Evolutionary conservation across 805 yeast species (phyloP), one percentile per base, ranked within the genome.

Genomic region (Schwanniomyces vanrijiae): DNA sequence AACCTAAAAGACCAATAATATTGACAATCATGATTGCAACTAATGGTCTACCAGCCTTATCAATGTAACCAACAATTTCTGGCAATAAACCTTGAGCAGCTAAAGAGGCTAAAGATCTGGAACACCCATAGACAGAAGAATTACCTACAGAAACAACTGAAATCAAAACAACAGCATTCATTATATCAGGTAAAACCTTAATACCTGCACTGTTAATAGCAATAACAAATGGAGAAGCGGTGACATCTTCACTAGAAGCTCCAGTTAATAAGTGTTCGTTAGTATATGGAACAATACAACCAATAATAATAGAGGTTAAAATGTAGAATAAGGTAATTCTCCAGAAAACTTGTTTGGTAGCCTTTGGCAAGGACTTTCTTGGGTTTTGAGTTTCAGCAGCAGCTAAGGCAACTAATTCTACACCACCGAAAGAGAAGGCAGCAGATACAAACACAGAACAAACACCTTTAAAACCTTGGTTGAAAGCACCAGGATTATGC

Each of bases 71-170:
- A 50, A 71, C 67, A 37, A 59, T 48, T 22, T 54, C 51, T 14
- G 91, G 91, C 41, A 83, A 86, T 57, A 80, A 77, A 9, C 88
- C 88, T 65, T 84, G 88, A 49, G 81, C 83, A 16, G 90, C 84
- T 56, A 86, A 68, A 20, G 88, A 78, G 44, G 81, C 82, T 45
- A 86, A 60, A 9, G 89, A 75, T 74, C 92, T 78, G 41, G 90
- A 84, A 51, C 84, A 78, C 13, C 85, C 88, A 61, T 77, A 86
- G 37, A 85, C 80, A 1, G 90, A 81, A 19, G 90, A 81, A 71
- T 86, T 86, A 55, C 90, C 90, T 44, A 86, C 91, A 6, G 90
- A 85, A 46, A 84, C 66, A 24, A 86, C 89, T 3, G 91, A 83
- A 48, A 86, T 65, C 68, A 86, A 71, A 55, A 86, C 84, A 38